phyloP scores from a whole-genome alignment of 208 protist genomes.

The Leptomonas seymouri region DNA sequence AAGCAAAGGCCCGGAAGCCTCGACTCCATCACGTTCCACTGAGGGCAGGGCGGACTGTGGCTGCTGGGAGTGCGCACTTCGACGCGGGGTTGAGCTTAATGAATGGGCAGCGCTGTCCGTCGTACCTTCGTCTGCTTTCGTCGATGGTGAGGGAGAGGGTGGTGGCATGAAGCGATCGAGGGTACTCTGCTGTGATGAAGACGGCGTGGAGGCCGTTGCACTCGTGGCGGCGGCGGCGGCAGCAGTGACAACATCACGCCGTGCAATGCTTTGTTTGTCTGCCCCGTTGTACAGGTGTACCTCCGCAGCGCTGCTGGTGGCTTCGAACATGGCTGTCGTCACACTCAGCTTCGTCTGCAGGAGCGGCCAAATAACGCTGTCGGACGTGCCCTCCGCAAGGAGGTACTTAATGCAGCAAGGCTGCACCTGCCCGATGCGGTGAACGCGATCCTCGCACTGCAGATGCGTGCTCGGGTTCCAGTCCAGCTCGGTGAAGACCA shows the following conservation, averaged over 20 bases:
- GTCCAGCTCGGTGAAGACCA: slow-evolving; percentile 97
- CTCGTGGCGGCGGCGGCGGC: not conserved
- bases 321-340: slow-evolving; percentile 77
- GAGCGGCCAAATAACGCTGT: slow-evolving; percentile 92
- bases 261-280: slow-evolving; percentile 46
- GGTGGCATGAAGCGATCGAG: slow-evolving; percentile 55
- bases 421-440: slow-evolving; percentile 95
- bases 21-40: not conserved
- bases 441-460: slow-evolving; percentile 97
- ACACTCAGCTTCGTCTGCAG: slow-evolving; percentile 88
- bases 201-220: slow-evolving; percentile 15
- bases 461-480: slow-evolving; percentile 97
- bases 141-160: slow-evolving; percentile 5
- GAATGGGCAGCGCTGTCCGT: not conserved
- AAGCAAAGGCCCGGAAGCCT: slow-evolving; percentile 4
- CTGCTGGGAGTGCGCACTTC: not conserved
- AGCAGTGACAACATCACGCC: slow-evolving; percentile 37
- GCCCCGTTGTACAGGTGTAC: slow-evolving; percentile 38
- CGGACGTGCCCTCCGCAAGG: slow-evolving; percentile 89
- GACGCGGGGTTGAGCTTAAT: not conserved
- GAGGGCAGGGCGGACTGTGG: not conserved
- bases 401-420: slow-evolving; percentile 94
- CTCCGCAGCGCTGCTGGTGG: slow-evolving; percentile 25
- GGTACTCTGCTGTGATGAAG: slow-evolving; percentile 40
- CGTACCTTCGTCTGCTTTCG: not conserved